These are phyloP conservation scores for Sergeia podlipaevii DNA, from an alignment of 208 protist species.

Conservation along the genomic window DNA sequence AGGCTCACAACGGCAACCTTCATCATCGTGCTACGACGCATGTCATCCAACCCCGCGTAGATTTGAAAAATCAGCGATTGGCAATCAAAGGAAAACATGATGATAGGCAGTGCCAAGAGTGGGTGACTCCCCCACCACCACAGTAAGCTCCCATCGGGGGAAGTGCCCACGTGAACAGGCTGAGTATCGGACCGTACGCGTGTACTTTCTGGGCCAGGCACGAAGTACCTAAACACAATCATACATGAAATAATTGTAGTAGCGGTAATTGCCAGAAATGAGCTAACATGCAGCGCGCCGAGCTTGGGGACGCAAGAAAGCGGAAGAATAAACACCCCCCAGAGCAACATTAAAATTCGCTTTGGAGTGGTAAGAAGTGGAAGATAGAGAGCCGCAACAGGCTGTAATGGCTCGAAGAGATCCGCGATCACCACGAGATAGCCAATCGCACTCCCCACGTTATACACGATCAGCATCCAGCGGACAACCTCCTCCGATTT, in stretches of 20 bases:
- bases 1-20: conserved; percentile 47
- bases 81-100: conserved; percentile 86
- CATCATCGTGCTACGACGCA: conserved; percentile 61
- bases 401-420: conserved; percentile 57
- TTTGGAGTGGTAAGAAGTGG: conserved; percentile 43
- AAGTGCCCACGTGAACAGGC: not conserved
- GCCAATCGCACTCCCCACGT: conserved; percentile 47
- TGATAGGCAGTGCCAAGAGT: conserved; percentile 57
- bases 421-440: conserved; percentile 66
- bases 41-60: conserved; percentile 52
- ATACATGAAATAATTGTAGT: conserved; percentile 52
- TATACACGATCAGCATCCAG: conserved; percentile 62
- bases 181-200: conserved; percentile 2
- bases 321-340: conserved; percentile 60
- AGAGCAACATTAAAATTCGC: conserved; percentile 54
- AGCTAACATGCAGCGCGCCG: conserved; percentile 41
- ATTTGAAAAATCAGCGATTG: conserved; percentile 79
- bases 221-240: conserved; percentile 68
- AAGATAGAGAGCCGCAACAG: conserved; percentile 30
- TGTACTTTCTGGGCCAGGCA: conserved; percentile 17
- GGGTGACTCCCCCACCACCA: conserved; percentile 50
- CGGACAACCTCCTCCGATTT: conserved; percentile 45
- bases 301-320: conserved; percentile 65
- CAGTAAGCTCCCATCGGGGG: not conserved
- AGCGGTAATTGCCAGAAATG: conserved; percentile 58